Conservation (phyloP, 169 alveolate genomes). For the Cryptosporidium sp. region DNA sequence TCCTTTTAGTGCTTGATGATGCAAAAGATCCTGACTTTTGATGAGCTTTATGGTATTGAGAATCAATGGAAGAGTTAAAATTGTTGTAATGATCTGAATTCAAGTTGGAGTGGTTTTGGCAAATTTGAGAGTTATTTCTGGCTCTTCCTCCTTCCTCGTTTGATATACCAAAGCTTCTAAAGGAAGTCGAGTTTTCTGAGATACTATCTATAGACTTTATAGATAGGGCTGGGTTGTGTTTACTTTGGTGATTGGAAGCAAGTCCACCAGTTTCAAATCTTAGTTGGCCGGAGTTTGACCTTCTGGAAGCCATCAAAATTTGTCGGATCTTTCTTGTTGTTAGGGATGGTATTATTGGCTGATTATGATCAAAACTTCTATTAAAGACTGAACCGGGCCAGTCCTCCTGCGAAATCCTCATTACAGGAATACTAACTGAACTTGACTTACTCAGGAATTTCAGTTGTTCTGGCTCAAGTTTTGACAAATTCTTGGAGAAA, state of each 20-base stretch:
- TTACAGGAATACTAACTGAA: conserved; percentile 22
- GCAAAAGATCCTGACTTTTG: not conserved
- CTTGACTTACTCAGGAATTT: conserved; percentile 1
- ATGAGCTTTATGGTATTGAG: not conserved
- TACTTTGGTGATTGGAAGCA: not conserved
- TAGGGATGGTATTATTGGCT: conserved; percentile 35
- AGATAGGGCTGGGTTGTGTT: conserved; percentile 4
- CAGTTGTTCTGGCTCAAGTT: conserved; percentile 4
- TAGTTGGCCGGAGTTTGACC: not conserved
- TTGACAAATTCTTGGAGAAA: not conserved
- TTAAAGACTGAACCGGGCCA: conserved; percentile 16
- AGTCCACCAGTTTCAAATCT: not conserved
- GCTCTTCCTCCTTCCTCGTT: not conserved
- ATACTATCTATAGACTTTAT: conserved; percentile 3
- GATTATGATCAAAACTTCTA: not conserved
- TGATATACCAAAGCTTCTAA: not conserved
- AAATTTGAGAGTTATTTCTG: not conserved
- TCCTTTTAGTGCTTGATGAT: not conserved
- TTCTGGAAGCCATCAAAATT: conserved; percentile 64
- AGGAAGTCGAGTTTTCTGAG: not conserved
- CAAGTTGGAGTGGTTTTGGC: not conserved
- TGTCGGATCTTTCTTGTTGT: conserved; percentile 52
- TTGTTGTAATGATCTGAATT: not conserved
- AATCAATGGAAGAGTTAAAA: not conserved
- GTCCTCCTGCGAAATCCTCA: conserved; percentile 63